A percentile compares a stretch with the other conserved stretches of the same genome.
phyloP scores from a whole-genome alignment of 2,329 filamentous ascomycete genomes.

The Colletotrichum sp. region DNA sequence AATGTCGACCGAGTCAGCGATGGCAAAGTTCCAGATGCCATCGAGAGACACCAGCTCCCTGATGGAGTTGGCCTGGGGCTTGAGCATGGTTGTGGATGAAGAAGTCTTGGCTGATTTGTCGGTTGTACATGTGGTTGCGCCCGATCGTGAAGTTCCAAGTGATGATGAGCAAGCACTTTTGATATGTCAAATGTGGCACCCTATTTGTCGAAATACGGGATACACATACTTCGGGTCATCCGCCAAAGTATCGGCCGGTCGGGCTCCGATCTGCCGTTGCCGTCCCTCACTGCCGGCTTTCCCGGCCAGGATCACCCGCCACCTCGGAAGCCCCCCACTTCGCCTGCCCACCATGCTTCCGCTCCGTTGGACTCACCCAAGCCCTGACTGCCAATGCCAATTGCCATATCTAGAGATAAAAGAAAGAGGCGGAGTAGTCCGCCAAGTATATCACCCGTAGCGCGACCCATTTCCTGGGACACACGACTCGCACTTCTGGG shows the following conservation, averaged over 20 bases:
- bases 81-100: slow-evolving; percentile 23
- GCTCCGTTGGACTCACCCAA: background rate
- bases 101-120: background rate
- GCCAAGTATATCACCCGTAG: fast-evolving
- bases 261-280: background rate
- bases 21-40: slow-evolving; percentile 28
- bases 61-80: slow-evolving; percentile 21
- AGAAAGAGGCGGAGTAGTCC: background rate
- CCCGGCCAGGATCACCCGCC: background rate
- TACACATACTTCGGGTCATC: background rate
- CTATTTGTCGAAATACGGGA: background rate
- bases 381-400: background rate
- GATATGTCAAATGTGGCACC: background rate
- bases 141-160: background rate
- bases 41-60: slow-evolving; percentile 24
- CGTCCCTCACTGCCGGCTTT: background rate
- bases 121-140: fast-evolving
- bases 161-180: background rate
- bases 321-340: background rate
- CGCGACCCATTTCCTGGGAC: background rate
- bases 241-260: background rate
- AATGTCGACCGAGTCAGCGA: slow-evolving; percentile 7
- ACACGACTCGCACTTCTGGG: background rate
- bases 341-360: background rate
- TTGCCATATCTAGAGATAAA: background rate